These are phyloP conservation scores for Leccinum truebloodii DNA, from an alignment of 768 basidiomycete genomes.

Conservation along the genomic window DNA sequence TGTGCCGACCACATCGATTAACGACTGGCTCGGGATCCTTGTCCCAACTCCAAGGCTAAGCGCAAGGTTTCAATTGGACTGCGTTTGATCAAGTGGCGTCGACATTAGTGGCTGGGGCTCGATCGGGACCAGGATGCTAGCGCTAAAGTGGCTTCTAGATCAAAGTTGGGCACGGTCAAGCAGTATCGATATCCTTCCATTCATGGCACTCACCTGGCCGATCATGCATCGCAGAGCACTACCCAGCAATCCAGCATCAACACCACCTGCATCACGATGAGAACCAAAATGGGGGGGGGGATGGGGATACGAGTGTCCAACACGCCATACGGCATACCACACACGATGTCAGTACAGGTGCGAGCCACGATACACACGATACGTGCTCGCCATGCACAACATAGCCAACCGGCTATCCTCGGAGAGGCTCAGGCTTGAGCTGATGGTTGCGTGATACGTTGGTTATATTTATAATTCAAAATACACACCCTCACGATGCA, in stretches of 20 bases:
- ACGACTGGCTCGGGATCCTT: not conserved
- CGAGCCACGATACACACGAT: not conserved
- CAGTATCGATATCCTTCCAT: not conserved
- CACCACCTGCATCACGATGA: not conserved
- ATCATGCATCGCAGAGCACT: not conserved
- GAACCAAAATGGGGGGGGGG: not conserved
- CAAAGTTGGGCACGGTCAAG: not conserved
- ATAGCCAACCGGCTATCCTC: not conserved
- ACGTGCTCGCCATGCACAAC: not conserved
- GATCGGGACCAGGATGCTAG: not conserved
- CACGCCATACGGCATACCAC: not conserved
- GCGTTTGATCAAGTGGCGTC: not conserved
- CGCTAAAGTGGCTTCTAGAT: not conserved
- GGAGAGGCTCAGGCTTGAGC: not conserved
- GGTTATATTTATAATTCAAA: not conserved
- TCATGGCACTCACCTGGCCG: not conserved
- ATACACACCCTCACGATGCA: not conserved
- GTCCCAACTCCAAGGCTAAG: not conserved
- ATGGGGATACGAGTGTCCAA: not conserved
- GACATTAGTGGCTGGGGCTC: not conserved
- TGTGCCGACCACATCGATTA: constrained; percentile 34
- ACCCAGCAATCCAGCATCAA: not conserved
- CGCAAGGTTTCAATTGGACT: not conserved
- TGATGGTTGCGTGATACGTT: not conserved
- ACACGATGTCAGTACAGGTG: not conserved